phyloP scores from a whole-genome alignment of 176 grass and related monocot genomes.

The Cocos nucifera region DNA sequence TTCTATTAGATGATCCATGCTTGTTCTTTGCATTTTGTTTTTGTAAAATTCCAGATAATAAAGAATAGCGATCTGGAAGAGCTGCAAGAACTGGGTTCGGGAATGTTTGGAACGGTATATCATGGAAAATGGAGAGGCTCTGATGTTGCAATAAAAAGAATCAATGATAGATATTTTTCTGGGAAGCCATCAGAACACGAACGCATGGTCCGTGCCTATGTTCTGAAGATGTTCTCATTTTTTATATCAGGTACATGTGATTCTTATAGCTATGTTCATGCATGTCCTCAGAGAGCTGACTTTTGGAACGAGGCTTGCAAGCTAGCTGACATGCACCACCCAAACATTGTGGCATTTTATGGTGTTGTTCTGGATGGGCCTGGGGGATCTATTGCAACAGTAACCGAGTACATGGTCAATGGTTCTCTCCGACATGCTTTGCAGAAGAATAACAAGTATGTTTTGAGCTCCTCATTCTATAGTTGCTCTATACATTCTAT shows the following conservation, averaged over 20 bases:
- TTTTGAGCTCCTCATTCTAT: slow-evolving; percentile 5
- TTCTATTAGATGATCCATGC: too few relatives aligned
- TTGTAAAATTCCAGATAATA: slow-evolving; percentile 56
- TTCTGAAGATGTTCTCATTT: background rate
- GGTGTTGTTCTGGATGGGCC: slow-evolving; percentile 92
- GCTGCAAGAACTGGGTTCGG: slow-evolving; percentile 85
- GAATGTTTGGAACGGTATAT: slow-evolving; percentile 95
- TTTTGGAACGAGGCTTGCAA: slow-evolving; percentile 99
- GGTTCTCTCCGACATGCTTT: slow-evolving; percentile 82
- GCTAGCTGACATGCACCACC: slow-evolving; percentile 82
- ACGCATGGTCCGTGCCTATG: slow-evolving; percentile 46
- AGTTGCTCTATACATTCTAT: slow-evolving; percentile 1
- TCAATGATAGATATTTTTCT: slow-evolving; percentile 86
- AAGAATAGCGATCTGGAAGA: slow-evolving; percentile 97
- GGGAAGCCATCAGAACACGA: slow-evolving; percentile 96
- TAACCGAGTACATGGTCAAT: slow-evolving; percentile 99
- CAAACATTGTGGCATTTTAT: slow-evolving; percentile 95
- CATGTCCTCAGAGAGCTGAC: slow-evolving; percentile 56
- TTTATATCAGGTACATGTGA: slow-evolving; percentile 4
- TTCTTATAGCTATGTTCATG: slow-evolving; percentile 7
- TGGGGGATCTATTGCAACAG: slow-evolving; percentile 79
- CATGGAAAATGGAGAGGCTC: slow-evolving; percentile 98
- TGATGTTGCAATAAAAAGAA: slow-evolving; percentile 96
- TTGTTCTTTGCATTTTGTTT: too few relatives aligned
- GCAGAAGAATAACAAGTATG: slow-evolving; percentile 82